Evolutionary conservation across 305 asterid species (phyloP).

Genomic region (Andrographis paniculata): DNA sequence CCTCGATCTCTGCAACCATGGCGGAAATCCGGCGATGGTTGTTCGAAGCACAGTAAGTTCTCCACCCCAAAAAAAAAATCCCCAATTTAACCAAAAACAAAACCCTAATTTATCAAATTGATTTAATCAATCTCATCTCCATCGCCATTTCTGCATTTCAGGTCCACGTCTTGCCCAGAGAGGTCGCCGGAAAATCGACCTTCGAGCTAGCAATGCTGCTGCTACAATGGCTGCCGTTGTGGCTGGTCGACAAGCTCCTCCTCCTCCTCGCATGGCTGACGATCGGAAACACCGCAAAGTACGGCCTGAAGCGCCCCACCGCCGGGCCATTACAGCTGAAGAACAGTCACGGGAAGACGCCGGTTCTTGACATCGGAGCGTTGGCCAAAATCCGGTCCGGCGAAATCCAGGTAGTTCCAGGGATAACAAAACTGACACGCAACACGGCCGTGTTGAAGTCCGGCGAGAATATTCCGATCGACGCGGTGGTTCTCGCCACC

Average conservation of each 20-base stretch:
- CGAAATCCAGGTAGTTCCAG: conserved; percentile 49
- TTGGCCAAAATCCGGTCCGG: conserved; percentile 49
- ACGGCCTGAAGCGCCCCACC: conserved; percentile 47
- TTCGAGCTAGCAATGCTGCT: conserved; percentile 50
- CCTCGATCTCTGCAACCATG: conserved; percentile 8
- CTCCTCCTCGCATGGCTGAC: conserved; percentile 42
- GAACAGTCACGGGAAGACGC: conserved; percentile 54
- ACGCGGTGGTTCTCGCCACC: conserved; percentile 70
- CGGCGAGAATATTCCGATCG: conserved; percentile 40
- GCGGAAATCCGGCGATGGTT: conserved; percentile 5
- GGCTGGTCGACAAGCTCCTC: conserved; percentile 56
- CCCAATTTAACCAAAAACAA: too few relatives aligned
- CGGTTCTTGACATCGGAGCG: conserved; percentile 63
- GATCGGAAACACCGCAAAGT: conserved; percentile 40
- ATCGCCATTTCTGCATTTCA: too few relatives aligned
- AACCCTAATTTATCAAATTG: too few relatives aligned
- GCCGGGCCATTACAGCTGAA: conserved; percentile 55
- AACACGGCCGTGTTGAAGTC: conserved; percentile 38
- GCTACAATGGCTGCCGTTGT: conserved; percentile 57
- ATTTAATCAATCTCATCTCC: too few relatives aligned
- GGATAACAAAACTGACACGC: conserved; percentile 39
- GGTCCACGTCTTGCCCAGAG: conserved; percentile 70
- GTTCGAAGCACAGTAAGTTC: conserved; percentile 6
- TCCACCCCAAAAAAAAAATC: too few relatives aligned
- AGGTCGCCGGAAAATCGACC: conserved; percentile 53